Base-by-base conservation (phyloP, 2,329 filamentous ascomycete species). In the Paramyrothecium sp. region DNA sequence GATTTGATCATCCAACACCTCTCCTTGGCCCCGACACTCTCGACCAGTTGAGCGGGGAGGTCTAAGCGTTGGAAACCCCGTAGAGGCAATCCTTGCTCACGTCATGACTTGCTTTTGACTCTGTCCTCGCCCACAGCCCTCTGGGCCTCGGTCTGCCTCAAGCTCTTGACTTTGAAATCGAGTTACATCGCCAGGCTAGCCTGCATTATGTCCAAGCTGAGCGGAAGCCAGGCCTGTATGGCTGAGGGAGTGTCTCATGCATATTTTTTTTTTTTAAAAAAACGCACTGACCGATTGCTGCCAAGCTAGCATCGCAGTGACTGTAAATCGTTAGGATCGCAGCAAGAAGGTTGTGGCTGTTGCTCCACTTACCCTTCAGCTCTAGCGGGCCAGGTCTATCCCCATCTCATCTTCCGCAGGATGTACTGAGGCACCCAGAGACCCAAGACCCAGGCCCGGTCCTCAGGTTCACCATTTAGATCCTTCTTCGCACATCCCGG, bases 351-450 rank as follows among this genome's bases (percentile, higher is more conserved):
- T 44, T 44, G 38, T 44, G 38, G 38, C 38, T 44, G 38, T 44
- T 44, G 38, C 47, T 23, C 26, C 51, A 53, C 51, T 38, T 53
- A 22, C 49, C 23, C 51, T 53, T 53, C 51, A 53, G 51, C 51
- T 53, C 51, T 33, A 41, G 51, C 51, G 51, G 51, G 51, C 19
- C 51, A 53, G 26, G 26, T 30, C 51, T 33, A 16, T 19, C 26
- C 38, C 23, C 51, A 53, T 53, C 51, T 33, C 33, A 33, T 53
- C 33, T 34, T 53, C 51, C 33, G 20, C 23, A 21, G 33, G 51
- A 21, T 41, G 30, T 17, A 33, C 51, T 53, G 38, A 41, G 30
- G 33, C 30, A 34, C n/a, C n/a, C 49, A 51, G 16, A 30, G 26
- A 30, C 26, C 26, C 38, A 44, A 44, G 38, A 44, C 38, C 26